These are phyloP conservation scores for Ophioceras dolichostomum DNA, from an alignment of 2,329 filamentous ascomycete genomes.

Conservation along the genomic window DNA sequence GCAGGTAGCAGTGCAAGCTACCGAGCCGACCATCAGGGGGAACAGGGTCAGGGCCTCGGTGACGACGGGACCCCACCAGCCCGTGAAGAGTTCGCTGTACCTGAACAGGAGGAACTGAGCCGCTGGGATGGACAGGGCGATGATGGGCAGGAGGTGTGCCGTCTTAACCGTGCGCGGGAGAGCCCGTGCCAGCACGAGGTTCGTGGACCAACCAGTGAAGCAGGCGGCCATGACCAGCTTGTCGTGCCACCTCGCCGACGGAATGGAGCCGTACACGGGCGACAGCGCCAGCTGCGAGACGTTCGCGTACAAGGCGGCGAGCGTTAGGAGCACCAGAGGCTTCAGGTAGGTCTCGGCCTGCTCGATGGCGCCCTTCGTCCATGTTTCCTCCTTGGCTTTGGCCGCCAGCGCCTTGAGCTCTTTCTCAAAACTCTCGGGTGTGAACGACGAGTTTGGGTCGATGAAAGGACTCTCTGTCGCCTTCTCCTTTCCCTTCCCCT, in stretches of 20 bases:
- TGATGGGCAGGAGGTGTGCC: constrained; percentile 47
- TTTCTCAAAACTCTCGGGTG: constrained; percentile 38
- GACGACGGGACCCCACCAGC: constrained; percentile 58
- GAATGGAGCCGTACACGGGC: constrained; percentile 80
- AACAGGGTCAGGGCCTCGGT: constrained; percentile 65
- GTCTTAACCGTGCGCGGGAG: constrained; percentile 31
- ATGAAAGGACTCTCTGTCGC: constrained; percentile 4
- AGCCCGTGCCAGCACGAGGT: constrained; percentile 38
- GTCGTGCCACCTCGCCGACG: constrained; percentile 60
- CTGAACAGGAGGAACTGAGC: constrained; percentile 61
- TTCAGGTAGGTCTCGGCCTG: constrained; percentile 29
- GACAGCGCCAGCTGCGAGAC: constrained; percentile 67
- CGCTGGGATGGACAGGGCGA: constrained; percentile 64
- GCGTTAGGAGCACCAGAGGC: constrained; percentile 31
- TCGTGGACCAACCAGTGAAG: constrained; percentile 61
- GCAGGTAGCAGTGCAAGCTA: constrained; percentile 49
- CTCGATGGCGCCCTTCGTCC: constrained; percentile 17
- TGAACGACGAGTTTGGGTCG: constrained; percentile 24
- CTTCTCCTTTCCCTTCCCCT: background rate
- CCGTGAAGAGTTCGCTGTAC: constrained; percentile 53
- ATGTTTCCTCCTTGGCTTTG: constrained; percentile 25
- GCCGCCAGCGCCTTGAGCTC: constrained; percentile 39
- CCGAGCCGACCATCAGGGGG: constrained; percentile 52
- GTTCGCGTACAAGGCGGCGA: constrained; percentile 53
- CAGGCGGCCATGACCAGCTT: constrained; percentile 53